Evolutionary conservation across 2,329 filamentous ascomycete species (phyloP).

Genomic region (Plectosphaerella plurivora): DNA sequence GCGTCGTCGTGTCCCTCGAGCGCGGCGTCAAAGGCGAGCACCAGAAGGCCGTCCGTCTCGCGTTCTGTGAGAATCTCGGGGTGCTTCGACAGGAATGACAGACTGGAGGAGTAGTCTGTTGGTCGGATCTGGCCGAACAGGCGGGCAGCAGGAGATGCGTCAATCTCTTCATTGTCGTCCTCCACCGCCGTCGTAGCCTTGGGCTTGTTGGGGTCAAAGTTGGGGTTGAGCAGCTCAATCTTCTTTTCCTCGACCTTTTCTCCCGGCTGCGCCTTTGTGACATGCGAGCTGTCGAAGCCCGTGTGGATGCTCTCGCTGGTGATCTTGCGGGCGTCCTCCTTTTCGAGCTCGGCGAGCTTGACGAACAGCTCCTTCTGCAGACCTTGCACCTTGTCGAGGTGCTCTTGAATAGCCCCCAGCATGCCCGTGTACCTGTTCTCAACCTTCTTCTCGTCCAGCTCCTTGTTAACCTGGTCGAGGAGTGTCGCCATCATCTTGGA

Average conservation of each 20-base stretch:
- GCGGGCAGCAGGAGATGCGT: conserved; percentile 73
- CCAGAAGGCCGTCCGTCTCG: conserved; percentile 85
- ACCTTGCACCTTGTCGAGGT: conserved; percentile 71
- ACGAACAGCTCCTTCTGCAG: conserved; percentile 70
- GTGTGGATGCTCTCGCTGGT: conserved; percentile 87
- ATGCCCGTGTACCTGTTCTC: conserved; percentile 67
- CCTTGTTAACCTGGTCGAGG: conserved; percentile 85
- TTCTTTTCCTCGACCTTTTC: conserved; percentile 42
- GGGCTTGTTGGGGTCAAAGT: conserved; percentile 24
- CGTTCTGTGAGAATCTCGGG: conserved; percentile 75
- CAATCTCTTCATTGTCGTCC: conserved; percentile 68
- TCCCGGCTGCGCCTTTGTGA: conserved; percentile 56
- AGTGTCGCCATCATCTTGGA: conserved; percentile 98
- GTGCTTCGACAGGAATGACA: conserved; percentile 75
- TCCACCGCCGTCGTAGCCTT: conserved; percentile 30
- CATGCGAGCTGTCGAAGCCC: conserved; percentile 83
- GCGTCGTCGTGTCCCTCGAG: conserved; percentile 72
- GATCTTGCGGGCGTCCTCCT: conserved; percentile 82
- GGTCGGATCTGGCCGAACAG: conserved; percentile 75
- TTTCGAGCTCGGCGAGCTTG: conserved; percentile 78
- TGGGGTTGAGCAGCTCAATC: conserved; percentile 75
- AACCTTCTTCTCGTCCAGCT: conserved; percentile 71
- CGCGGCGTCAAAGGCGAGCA: conserved; percentile 87
- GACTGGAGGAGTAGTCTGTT: conserved; percentile 67
- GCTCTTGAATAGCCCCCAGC: conserved; percentile 70